phyloP scores from a whole-genome alignment of 2,329 filamentous ascomycete species.

The Stagonosporopsis rhizophila region DNA sequence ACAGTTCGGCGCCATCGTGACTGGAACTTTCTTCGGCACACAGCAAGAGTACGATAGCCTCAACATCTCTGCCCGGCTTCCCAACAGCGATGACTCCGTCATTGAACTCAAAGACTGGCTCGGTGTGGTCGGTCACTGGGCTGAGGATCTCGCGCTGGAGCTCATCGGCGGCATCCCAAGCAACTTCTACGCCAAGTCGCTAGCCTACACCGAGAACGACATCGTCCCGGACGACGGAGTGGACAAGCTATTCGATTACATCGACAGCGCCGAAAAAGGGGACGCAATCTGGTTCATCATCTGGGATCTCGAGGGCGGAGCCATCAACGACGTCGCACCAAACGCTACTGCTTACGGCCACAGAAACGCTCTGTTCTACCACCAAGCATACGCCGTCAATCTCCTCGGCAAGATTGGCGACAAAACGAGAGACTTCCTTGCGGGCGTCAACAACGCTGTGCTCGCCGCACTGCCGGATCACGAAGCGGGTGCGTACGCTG shows the following conservation, averaged over 20 bases:
- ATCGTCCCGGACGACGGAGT: slow-evolving; percentile 38
- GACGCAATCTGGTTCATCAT: slow-evolving; percentile 45
- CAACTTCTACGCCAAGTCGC: slow-evolving; percentile 47
- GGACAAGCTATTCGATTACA: slow-evolving; percentile 43
- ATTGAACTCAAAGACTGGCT: slow-evolving; percentile 44
- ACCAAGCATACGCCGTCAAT: slow-evolving; percentile 49
- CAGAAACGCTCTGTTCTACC: slow-evolving; percentile 45
- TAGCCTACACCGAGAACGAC: slow-evolving; percentile 44
- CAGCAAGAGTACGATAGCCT: slow-evolving; percentile 43
- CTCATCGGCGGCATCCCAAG: slow-evolving; percentile 39
- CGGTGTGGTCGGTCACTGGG: slow-evolving; percentile 43
- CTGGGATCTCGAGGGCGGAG: slow-evolving; percentile 46
- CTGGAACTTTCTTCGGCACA: slow-evolving; percentile 46
- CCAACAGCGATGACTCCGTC: slow-evolving; percentile 29
- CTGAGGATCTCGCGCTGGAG: slow-evolving; percentile 40
- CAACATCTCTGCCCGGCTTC: slow-evolving; percentile 40
- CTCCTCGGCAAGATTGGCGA: slow-evolving; percentile 41
- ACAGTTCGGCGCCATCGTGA: slow-evolving; percentile 38
- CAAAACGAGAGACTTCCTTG: slow-evolving; percentile 50
- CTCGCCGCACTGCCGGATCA: slow-evolving; percentile 37
- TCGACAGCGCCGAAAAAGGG: slow-evolving; percentile 43
- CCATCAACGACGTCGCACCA: slow-evolving; percentile 40
- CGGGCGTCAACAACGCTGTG: slow-evolving; percentile 51
- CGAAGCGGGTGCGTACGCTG: slow-evolving; percentile 58
- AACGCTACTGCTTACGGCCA: slow-evolving; percentile 45